These are phyloP conservation scores for Verticillium nubilum DNA, from an alignment of 2,329 filamentous ascomycete species.

Conservation along the genomic window DNA sequence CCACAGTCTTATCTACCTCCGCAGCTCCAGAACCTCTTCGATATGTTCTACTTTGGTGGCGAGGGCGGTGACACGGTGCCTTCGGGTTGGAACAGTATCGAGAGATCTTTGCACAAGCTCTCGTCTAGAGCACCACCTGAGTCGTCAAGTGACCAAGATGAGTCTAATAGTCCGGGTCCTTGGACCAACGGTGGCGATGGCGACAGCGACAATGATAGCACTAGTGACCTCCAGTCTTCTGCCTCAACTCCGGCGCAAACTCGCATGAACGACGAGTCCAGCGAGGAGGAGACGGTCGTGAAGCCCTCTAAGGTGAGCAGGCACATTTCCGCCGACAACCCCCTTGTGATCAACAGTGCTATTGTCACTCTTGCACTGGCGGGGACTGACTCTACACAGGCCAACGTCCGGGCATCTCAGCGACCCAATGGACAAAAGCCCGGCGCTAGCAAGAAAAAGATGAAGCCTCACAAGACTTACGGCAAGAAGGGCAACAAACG, in stretches of 20 bases:
- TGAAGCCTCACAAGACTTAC: constrained; percentile 38
- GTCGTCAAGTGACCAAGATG: constrained; percentile 35
- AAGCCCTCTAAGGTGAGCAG: constrained; percentile 26
- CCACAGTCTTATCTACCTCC: constrained; percentile 54
- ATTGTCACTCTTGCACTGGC: no score
- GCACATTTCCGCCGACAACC: not conserved
- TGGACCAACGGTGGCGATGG: constrained; percentile 40
- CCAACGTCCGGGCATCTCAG: not conserved
- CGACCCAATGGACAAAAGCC: constrained; percentile 1
- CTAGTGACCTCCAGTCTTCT: constrained; percentile 21
- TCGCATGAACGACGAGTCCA: constrained; percentile 55
- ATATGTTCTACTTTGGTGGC: constrained; percentile 61
- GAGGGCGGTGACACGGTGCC: constrained; percentile 48
- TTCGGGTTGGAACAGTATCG: constrained; percentile 61
- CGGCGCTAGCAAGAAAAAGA: constrained; percentile 38
- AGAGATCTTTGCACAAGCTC: constrained; percentile 48
- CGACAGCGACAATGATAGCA: constrained; percentile 48
- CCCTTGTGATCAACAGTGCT: not conserved
- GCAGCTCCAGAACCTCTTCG: constrained; percentile 67
- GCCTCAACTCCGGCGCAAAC: constrained; percentile 28
- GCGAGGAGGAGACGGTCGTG: constrained; percentile 43
- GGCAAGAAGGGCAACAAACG: constrained; percentile 44
- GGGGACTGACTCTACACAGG: not conserved
- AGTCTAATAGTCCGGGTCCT: constrained; percentile 38
- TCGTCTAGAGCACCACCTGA: constrained; percentile 36